Evolutionary conservation across 306 rosid species (phyloP).

Genomic region (Vachellia collinsii): DNA sequence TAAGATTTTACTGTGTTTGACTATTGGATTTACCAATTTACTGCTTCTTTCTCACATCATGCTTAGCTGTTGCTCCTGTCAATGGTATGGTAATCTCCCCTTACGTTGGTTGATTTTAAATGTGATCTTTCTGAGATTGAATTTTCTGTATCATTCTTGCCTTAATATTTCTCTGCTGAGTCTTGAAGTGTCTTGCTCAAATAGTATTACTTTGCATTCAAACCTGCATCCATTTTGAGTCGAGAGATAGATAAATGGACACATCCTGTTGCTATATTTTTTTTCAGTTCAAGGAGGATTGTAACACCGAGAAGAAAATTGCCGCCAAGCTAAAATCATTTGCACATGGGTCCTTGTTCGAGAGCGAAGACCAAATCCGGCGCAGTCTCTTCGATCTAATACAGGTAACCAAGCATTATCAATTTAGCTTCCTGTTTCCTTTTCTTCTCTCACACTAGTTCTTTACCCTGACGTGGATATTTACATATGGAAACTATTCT

Average conservation of each 20-base stretch:
- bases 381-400: conserved; percentile 77
- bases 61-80: too few relatives aligned
- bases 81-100: too few relatives aligned
- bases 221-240: too few relatives aligned
- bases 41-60: too few relatives aligned
- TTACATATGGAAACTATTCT: conserved; percentile 11
- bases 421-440: conserved; percentile 14
- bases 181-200: conserved; percentile 20
- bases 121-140: conserved; percentile 22
- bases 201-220: conserved; percentile 13
- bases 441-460: not conserved
- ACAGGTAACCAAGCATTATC: conserved; percentile 52
- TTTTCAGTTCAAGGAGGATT: conserved; percentile 85
- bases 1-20: not conserved
- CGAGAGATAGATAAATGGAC: too few relatives aligned
- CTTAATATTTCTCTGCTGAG: conserved; percentile 15
- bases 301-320: conserved; percentile 86
- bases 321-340: conserved; percentile 75
- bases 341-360: conserved; percentile 61
- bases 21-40: too few relatives aligned
- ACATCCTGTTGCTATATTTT: not conserved
- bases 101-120: conserved; percentile 12
- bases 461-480: conserved; percentile 5
- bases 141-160: conserved; percentile 20
- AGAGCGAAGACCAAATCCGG: conserved; percentile 59